phyloP scores from a whole-genome alignment of 768 basidiomycete species.

The Boletus bicolor region DNA sequence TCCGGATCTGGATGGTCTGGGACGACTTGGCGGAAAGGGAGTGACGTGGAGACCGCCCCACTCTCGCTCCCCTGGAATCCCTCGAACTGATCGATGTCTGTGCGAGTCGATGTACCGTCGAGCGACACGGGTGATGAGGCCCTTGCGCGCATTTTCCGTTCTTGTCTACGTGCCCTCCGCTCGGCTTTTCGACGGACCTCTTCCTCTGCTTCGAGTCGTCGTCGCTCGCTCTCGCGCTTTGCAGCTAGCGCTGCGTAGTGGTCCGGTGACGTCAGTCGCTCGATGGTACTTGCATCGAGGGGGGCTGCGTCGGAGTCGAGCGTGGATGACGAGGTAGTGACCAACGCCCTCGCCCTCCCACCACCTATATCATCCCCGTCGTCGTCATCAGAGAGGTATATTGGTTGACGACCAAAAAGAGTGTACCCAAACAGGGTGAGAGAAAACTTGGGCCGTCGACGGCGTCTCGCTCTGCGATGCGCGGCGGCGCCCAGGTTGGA shows the following conservation, averaged over 20 bases:
- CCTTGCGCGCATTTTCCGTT: slow-evolving; percentile 44
- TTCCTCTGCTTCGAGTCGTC: slow-evolving; percentile 33
- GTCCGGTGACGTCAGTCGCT: slow-evolving; percentile 44
- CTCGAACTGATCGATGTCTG: slow-evolving; percentile 47
- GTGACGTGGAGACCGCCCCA: neutral
- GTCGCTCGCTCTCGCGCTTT: slow-evolving; percentile 30
- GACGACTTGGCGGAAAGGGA: neutral
- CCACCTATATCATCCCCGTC: slow-evolving; percentile 34
- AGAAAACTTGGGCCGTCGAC: slow-evolving; percentile 32
- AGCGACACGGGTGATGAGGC: slow-evolving; percentile 32
- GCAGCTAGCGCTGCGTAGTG: slow-evolving; percentile 29
- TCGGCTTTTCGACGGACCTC: slow-evolving; percentile 47
- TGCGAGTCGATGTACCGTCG: slow-evolving; percentile 23
- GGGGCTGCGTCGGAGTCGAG: slow-evolving; percentile 72
- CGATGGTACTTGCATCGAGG: slow-evolving; percentile 56
- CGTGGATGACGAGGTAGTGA: slow-evolving; percentile 38
- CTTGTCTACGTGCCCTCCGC: slow-evolving; percentile 42
- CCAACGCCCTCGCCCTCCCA: slow-evolving; percentile 23
- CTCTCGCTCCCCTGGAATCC: slow-evolving; percentile 60
- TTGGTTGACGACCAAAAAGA: slow-evolving; percentile 61
- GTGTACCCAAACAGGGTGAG: slow-evolving; percentile 66
- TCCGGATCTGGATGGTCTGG: slow-evolving; percentile 7
- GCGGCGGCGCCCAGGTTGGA: slow-evolving; percentile 48
- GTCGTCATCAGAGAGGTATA: slow-evolving; percentile 59
- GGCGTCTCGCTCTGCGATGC: slow-evolving; percentile 33